These are phyloP conservation scores for Schizonepeta tenuifolia DNA, from an alignment of 257 asterid genomes.

Conservation along the genomic window DNA sequence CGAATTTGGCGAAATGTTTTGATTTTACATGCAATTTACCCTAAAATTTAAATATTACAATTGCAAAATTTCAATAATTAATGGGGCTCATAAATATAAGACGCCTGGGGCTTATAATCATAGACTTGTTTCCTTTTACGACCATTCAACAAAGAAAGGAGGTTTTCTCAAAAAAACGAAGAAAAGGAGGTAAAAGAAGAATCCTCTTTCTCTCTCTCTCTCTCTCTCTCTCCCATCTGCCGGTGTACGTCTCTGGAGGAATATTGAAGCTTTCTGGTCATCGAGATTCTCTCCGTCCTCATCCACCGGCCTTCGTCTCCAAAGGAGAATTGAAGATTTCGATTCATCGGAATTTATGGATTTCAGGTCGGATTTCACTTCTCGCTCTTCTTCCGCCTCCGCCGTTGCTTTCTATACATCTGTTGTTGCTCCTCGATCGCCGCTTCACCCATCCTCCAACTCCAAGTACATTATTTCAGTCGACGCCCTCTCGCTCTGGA, in stretches of 20 bases:
- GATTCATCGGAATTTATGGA: slow-evolving; percentile 49
- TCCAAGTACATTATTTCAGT: slow-evolving; percentile 32
- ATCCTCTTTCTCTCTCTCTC: background rate
- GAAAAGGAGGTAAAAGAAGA: background rate
- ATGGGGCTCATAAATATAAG: too few species aligned
- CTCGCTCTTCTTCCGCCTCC: slow-evolving; percentile 19
- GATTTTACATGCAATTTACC: too few species aligned
- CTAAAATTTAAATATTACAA: too few species aligned
- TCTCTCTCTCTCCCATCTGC: background rate
- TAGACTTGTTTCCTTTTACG: background rate
- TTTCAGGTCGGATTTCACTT: slow-evolving; percentile 37
- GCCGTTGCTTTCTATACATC: slow-evolving; percentile 24
- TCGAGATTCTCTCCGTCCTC: slow-evolving; percentile 5
- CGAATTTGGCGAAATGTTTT: too few species aligned
- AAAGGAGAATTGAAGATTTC: slow-evolving; percentile 6
- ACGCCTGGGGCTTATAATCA: too few species aligned
- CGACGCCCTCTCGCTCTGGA: slow-evolving; percentile 40
- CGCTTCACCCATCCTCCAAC: slow-evolving; percentile 30
- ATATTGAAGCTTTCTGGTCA: background rate
- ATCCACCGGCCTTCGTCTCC: slow-evolving; percentile 22
- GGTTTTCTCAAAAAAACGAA: too few species aligned
- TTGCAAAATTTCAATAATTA: too few species aligned
- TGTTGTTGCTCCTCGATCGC: slow-evolving; percentile 30
- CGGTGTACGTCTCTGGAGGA: background rate
- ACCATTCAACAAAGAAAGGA: background rate